Base-by-base conservation (phyloP, 164 flowering plant species). In the Magnolia officinalis region DNA sequence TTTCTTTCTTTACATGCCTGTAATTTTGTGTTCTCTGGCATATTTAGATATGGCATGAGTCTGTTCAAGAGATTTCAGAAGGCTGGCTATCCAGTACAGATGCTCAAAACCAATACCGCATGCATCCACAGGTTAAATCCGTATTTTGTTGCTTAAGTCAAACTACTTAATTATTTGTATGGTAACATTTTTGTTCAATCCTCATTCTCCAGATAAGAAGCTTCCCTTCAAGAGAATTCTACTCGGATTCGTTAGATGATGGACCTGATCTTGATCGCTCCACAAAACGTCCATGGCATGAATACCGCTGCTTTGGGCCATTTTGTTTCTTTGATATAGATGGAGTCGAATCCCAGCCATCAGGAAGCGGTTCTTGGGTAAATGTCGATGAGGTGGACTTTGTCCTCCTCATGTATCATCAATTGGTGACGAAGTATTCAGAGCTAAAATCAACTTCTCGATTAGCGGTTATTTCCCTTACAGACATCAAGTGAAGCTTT, bases 81-180 rank as follows among this genome's bases (percentile, higher is more conserved):
- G 74, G 98, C 98, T 74, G 98, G 98, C 23, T 94, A 93, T 89
- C 98, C 96, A 21, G 99, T 94, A 21, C 84, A 86, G 73, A 92
- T 96, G 98, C 86, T 96, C 81, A 93, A 91, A 87, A 90, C 92
- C 99, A 96, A 80, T 96, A 96, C 74, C 91, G 99, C 67, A 96
- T 96, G 99, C 98, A 94, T 84, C 98, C 99, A 18, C 89, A 92
- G 97, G 99, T 94, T 26, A 73, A 80, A 66, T 21, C 29, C 19
- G 29, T 71, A 69, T 14, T 19, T 68, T 6, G 18, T 37, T 11
- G 49, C 19, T 31, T 29, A 68, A 29, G 29, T 68, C 37, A 26
- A 66, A 4, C 26, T 16, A 37, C 14, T 16, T 18, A 16, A 2
- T 51, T 6, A 52, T 76, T 70, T 52, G 26, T 72, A 10, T 74